Percentiles rank a stretch among this genome's conserved stretches.
Conservation (phyloP, 129 eudicot species). For the Dittrichia graveolens region DNA sequence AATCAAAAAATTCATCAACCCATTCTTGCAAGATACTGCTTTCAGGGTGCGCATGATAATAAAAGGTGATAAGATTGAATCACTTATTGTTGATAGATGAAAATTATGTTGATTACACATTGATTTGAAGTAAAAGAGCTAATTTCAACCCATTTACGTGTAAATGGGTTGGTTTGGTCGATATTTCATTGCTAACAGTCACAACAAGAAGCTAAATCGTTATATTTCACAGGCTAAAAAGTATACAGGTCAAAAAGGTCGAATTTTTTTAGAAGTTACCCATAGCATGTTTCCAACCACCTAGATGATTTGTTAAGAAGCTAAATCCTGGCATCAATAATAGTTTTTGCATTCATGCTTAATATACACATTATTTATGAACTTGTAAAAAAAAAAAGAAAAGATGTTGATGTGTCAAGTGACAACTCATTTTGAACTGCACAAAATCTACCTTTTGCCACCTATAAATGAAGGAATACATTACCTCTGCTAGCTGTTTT, state of each 20-base stretch:
- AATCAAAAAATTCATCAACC: constrained; percentile 8
- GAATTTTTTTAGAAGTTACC: too few species aligned
- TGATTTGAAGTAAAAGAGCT: neutral
- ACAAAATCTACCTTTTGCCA: neutral
- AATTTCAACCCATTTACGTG: too few species aligned
- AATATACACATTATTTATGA: neutral
- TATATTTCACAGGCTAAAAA: too few species aligned
- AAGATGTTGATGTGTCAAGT: neutral
- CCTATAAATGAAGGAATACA: neutral
- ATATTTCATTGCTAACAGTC: too few species aligned
- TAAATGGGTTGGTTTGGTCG: too few species aligned
- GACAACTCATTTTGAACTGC: neutral
- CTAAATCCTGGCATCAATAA: too few species aligned
- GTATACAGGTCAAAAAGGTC: too few species aligned
- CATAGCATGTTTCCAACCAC: too few species aligned
- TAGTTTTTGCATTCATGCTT: neutral
- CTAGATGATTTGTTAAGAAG: neutral
- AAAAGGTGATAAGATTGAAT: neutral
- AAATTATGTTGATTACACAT: neutral
- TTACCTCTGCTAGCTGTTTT: constrained; percentile 84
- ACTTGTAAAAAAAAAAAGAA: neutral
- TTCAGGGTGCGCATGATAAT: too few species aligned
- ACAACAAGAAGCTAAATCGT: too few species aligned
- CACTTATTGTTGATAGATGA: neutral
- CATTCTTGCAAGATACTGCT: neutral